Evolutionary conservation across 2,329 filamentous ascomycete species (phyloP).

Genomic region (Apiospora marii): DNA sequence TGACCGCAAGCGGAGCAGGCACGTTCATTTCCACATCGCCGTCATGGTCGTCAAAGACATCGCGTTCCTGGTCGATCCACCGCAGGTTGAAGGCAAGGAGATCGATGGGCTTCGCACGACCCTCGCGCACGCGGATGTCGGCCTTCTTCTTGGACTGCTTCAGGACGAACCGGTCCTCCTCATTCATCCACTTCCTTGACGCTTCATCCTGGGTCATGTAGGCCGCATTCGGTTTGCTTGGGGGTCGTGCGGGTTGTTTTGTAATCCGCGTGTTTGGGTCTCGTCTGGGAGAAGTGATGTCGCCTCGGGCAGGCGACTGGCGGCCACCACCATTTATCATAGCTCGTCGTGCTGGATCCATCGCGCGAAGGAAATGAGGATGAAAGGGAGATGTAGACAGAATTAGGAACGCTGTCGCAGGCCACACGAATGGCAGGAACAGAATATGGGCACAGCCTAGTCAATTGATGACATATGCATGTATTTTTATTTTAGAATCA

Average conservation of each 20-base stretch:
- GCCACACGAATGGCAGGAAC: not conserved
- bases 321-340: slow-evolving; percentile 56
- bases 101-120: slow-evolving; percentile 90
- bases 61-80: slow-evolving; percentile 84
- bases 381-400: not conserved
- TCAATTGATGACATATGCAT: not conserved
- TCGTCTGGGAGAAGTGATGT: slow-evolving; percentile 63
- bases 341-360: slow-evolving; percentile 63
- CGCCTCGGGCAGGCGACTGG: slow-evolving; percentile 53
- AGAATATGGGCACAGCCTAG: not conserved
- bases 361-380: slow-evolving; percentile 35
- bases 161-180: slow-evolving; percentile 95
- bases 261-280: slow-evolving; percentile 64
- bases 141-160: slow-evolving; percentile 99
- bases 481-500: not conserved
- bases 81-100: slow-evolving; percentile 90
- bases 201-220: slow-evolving; percentile 79
- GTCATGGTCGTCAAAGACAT: slow-evolving; percentile 87
- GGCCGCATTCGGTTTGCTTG: slow-evolving; percentile 41
- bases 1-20: slow-evolving; percentile 80
- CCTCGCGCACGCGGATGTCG: slow-evolving; percentile 90
- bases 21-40: slow-evolving; percentile 76
- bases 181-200: slow-evolving; percentile 84
- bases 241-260: slow-evolving; percentile 53
- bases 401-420: not conserved